Evolutionary conservation across 306 rosid species (phyloP).

Genomic region (Ziziphus jujuba): DNA sequence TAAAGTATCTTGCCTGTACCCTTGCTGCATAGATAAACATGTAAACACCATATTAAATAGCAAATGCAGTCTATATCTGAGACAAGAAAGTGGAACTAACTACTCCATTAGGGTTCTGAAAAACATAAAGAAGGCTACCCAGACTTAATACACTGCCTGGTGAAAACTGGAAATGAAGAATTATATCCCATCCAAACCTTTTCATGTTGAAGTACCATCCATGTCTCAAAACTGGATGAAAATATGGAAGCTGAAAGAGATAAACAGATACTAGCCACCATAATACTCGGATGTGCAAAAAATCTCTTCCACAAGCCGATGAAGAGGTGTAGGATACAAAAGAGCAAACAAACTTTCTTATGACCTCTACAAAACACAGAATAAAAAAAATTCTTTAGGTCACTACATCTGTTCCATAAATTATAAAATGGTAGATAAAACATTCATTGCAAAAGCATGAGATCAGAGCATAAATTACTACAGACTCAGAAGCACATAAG

Average conservation of each 20-base stretch:
- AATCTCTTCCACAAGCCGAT: conserved; percentile 75
- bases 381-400: background rate
- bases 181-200: conserved; percentile 50
- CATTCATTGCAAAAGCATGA: background rate
- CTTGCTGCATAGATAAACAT: conserved; percentile 63
- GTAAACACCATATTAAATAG: conserved; percentile 14
- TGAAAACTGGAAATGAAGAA: conserved; percentile 25
- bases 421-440: too few species aligned
- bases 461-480: background rate
- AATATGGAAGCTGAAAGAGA: conserved; percentile 66
- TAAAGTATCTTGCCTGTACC: conserved; percentile 78
- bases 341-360: conserved; percentile 66
- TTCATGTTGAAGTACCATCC: conserved; percentile 90
- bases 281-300: conserved; percentile 53
- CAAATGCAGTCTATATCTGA: background rate
- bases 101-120: too few species aligned
- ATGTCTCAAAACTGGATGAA: conserved; percentile 77
- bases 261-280: conserved; percentile 57
- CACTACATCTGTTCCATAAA: background rate
- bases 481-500: background rate
- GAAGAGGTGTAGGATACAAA: conserved; percentile 71
- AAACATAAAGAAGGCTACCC: too few species aligned
- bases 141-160: background rate
- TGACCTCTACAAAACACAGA: conserved; percentile 59
- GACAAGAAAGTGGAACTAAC: conserved; percentile 19